Percentiles rank a stretch among this genome's conserved stretches.
Evolutionary conservation across 2,329 filamentous ascomycete genomes (phyloP).

Genomic region (Fusarium euwallaceae): DNA sequence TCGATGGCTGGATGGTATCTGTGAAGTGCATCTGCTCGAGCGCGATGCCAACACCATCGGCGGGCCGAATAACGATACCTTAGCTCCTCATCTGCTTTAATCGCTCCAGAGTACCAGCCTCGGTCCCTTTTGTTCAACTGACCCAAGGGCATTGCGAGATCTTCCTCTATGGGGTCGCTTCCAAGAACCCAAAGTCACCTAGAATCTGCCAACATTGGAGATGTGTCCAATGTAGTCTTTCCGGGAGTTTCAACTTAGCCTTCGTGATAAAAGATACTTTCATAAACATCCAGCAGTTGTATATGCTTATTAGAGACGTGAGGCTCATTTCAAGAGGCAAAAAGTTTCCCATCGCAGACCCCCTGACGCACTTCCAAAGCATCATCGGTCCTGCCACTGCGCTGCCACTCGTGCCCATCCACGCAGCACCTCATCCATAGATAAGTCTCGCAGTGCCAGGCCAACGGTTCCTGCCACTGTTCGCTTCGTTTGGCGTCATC

Average conservation of each 20-base stretch:
- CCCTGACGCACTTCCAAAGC: not conserved
- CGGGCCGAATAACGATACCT: not conserved
- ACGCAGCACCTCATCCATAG: not conserved
- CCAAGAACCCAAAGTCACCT: accelerated
- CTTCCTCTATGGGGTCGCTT: not conserved
- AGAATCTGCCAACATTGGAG: not conserved
- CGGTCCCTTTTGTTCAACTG: accelerated
- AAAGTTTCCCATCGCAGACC: not conserved
- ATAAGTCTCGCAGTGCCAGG: not conserved
- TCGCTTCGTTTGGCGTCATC: no score
- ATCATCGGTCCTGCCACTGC: not conserved
- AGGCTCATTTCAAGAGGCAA: not conserved
- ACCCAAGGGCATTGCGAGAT: not conserved
- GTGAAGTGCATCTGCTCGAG: not conserved
- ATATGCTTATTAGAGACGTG: no score
- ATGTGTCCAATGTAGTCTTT: not conserved
- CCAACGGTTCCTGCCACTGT: not conserved
- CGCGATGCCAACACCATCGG: not conserved
- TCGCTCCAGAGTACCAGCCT: no score
- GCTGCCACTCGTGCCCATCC: not conserved
- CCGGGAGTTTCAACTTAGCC: not conserved
- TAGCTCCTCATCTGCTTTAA: not conserved
- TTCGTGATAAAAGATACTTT: not conserved
- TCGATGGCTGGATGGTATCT: not conserved
- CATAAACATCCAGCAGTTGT: accelerated